Evolutionary conservation across 306 rosid genomes (phyloP), one percentile per base, ranked within the genome.

Genomic region (Notholithocarpus densiflorus): DNA sequence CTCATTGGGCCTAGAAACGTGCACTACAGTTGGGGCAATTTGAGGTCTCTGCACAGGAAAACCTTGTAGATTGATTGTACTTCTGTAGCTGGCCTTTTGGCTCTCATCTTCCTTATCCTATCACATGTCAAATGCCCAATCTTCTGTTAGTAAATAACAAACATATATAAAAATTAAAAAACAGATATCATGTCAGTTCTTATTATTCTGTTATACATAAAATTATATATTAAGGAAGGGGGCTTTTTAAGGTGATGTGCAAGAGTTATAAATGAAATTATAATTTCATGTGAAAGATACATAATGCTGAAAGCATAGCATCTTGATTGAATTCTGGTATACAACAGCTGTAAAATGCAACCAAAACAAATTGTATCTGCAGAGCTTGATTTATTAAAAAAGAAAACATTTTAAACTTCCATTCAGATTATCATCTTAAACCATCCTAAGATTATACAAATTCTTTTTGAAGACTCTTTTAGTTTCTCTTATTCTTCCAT

Each of bases 1-100:
- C 77, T 92, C 97, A 24, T 72, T 26, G 20, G 98, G 93, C 81
- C 98, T 89, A 64, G 80, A 77, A 64, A 94, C 94, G 48, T 89
- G 96, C 51, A 94, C 94, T 75, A 92, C 92, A 74, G 92, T 94
- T 73, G 94, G 93, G 32, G 72, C 52, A 66, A 61, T 37, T 48
- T 85, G 68, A 83, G 81, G 68, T 70, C 84, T 79, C 37, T n/a
- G 79, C 6, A 74, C 71, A 69, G 85, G 68, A 74, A 21, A 72
- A 75, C 65, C 81, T 48, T 73, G 80, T 75, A 20, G 78, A 77
- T 77, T 73, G 76, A 65, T 75, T 29, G 82, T 71, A 62, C 77
- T 77, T 73, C 78, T 76, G 73, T 78, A 52, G 61, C 70, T 83
- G 32, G 24, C 56, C 57, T 78, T 72, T 29, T 82, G 76, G 40